Conservation (phyloP, 441 rosid genomes). For the Heliophila coronopifolia region DNA sequence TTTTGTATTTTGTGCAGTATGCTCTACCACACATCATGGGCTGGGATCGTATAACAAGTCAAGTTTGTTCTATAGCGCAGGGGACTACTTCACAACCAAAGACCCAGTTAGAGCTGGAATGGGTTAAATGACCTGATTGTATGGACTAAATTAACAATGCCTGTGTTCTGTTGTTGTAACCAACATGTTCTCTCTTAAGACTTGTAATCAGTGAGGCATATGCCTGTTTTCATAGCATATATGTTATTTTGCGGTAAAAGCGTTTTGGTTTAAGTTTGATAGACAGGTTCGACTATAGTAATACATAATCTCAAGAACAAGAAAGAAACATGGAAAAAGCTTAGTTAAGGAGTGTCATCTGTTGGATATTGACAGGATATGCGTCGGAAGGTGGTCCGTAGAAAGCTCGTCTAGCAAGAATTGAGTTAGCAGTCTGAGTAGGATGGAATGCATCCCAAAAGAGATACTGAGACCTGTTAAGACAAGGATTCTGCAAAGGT, state of each 20-base stretch:
- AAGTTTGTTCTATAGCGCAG: slow-evolving; percentile 1
- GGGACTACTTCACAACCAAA: slow-evolving; percentile 29
- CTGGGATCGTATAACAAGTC: slow-evolving; percentile 56
- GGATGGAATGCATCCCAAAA: slow-evolving; percentile 92
- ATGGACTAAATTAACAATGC: slow-evolving; percentile 15
- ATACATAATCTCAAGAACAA: slow-evolving; percentile 4
- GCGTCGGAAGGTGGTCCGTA: slow-evolving; percentile 48
- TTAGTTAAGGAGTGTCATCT: slow-evolving; percentile 43
- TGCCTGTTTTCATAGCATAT: slow-evolving; percentile 7
- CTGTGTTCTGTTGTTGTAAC: slow-evolving; percentile 21
- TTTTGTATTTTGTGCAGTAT: slow-evolving; percentile 46
- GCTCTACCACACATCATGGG: slow-evolving; percentile 88
- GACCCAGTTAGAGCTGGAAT: slow-evolving; percentile 45
- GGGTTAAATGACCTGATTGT: slow-evolving; percentile 54
- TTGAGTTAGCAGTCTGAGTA: slow-evolving; percentile 48
- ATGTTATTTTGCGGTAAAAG: slow-evolving; percentile 14
- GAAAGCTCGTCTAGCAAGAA: slow-evolving; percentile 54
- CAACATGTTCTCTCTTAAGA: slow-evolving; percentile 8
- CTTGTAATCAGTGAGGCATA: slow-evolving; percentile 5
- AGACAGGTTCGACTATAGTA: slow-evolving; percentile 11
- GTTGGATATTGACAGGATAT: slow-evolving; percentile 72
- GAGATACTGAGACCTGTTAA: slow-evolving; percentile 34
- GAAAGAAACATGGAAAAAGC: neutral
- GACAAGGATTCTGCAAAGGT: slow-evolving; percentile 47
- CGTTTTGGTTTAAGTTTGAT: slow-evolving; percentile 10